phyloP scores from a whole-genome alignment of 495 filamentous ascomycete species.

The Aspergillus sparsus region DNA sequence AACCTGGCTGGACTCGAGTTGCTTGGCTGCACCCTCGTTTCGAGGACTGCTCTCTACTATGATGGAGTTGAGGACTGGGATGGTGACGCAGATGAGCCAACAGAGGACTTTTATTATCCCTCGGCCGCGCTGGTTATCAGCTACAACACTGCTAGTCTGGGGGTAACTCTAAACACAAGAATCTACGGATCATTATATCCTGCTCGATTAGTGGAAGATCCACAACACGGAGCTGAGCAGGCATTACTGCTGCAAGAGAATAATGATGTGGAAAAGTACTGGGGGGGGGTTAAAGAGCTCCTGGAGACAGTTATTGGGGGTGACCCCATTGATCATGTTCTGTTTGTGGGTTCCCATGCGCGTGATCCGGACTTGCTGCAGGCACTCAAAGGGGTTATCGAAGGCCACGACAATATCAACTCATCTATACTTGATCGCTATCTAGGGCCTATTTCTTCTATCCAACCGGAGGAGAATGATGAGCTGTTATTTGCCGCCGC shows the following conservation, averaged over 20 bases:
- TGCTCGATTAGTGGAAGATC: neutral
- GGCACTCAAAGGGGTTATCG: neutral
- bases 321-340: conserved; percentile 7
- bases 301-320: neutral
- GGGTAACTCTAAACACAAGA: conserved; percentile 5
- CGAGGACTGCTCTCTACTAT: neutral
- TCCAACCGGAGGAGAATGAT: neutral
- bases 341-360: conserved; percentile 11
- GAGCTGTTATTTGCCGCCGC: conserved; percentile 2
- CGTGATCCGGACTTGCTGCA: neutral
- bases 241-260: neutral
- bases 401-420: conserved; percentile 2
- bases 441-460: neutral
- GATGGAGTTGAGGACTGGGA: conserved; percentile 7
- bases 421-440: conserved; percentile 13
- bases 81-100: conserved; percentile 1
- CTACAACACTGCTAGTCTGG: conserved; percentile 13
- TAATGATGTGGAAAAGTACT: neutral
- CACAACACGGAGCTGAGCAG: conserved; percentile 10
- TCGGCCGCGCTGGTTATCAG: conserved; percentile 1
- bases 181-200: neutral
- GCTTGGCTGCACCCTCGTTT: neutral
- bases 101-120: conserved; percentile 4
- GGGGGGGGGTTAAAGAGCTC: conserved; percentile 10
- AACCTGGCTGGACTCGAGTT: conserved; percentile 12